Evolutionary conservation across 345 rosid species (phyloP).

Genomic region (Cardamine chenopodiifolia): DNA sequence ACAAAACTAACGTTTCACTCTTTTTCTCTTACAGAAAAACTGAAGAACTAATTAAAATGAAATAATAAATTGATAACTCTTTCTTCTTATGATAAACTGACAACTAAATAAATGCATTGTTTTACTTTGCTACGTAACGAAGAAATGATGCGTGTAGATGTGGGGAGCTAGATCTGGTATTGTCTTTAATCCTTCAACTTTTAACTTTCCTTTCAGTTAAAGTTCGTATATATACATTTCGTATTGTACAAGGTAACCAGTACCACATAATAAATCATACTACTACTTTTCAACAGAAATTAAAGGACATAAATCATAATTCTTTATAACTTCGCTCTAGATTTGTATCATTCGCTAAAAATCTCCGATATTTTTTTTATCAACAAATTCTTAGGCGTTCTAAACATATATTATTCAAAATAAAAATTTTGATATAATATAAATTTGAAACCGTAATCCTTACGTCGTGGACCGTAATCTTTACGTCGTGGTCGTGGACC

Average conservation of each 20-base stretch:
- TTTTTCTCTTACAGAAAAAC: neutral
- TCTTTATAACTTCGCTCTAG: neutral
- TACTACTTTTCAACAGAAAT: neutral
- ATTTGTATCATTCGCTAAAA: conserved; percentile 16
- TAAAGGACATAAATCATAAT: neutral
- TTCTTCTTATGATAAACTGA: neutral
- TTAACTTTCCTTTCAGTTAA: conserved; percentile 12
- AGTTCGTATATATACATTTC: conserved; percentile 20
- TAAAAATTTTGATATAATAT: neutral
- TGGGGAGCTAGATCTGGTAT: neutral
- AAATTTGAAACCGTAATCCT: conserved; percentile 20
- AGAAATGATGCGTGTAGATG: conserved; percentile 29
- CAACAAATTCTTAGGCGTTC: neutral
- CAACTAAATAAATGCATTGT: conserved; percentile 23
- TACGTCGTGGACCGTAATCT: conserved; percentile 38
- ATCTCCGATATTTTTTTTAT: neutral
- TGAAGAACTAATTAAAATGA: neutral
- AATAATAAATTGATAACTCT: neutral
- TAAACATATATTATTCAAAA: neutral
- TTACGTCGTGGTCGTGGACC: conserved; percentile 35
- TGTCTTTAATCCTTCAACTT: conserved; percentile 15
- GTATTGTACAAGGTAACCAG: conserved; percentile 1
- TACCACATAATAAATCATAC: neutral
- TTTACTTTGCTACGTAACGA: conserved; percentile 30
- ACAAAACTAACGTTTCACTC: neutral